A percentile compares a stretch with the other conserved stretches of the same genome.
These are phyloP conservation scores for Dimocarpus longan DNA, from an alignment of 345 rosid genomes.

Conservation along the genomic window DNA sequence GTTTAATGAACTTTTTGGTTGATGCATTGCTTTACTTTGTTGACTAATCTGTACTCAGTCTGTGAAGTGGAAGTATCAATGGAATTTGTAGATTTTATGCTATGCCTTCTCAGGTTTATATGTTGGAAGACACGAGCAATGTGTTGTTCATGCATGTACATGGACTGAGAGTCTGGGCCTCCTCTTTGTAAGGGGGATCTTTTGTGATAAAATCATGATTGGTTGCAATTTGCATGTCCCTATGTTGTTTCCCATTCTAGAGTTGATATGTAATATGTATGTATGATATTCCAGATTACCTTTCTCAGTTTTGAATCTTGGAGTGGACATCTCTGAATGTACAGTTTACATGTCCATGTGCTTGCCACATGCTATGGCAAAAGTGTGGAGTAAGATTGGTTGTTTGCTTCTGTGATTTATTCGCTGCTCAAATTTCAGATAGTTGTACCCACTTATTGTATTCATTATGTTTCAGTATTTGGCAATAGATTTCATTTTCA, in stretches of 20 bases:
- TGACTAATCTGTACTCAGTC: not conserved
- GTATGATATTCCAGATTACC: not conserved
- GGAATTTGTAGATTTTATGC: not conserved
- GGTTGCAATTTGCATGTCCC: not conserved
- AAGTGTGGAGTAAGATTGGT: not conserved
- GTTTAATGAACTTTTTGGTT: not conserved
- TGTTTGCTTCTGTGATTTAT: not conserved
- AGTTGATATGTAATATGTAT: not conserved
- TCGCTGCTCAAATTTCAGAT: not conserved
- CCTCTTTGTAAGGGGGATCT: not conserved
- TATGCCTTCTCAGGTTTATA: not conserved
- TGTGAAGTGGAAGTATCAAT: not conserved
- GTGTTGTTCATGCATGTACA: not conserved
- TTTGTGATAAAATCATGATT: not conserved
- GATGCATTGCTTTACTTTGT: not conserved
- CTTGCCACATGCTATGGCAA: not conserved
- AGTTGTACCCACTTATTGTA: not conserved
- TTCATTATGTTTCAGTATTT: slow-evolving; percentile 15
- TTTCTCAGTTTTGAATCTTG: not conserved
- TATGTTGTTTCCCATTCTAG: not conserved
- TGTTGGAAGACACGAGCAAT: not conserved
- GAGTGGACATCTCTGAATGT: not conserved
- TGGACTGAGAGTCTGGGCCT: not conserved
- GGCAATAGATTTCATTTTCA: slow-evolving; percentile 19
- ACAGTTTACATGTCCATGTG: not conserved